Conservation (phyloP, 1,284 basidiomycete species). For the Meripilus lineatus region DNA sequence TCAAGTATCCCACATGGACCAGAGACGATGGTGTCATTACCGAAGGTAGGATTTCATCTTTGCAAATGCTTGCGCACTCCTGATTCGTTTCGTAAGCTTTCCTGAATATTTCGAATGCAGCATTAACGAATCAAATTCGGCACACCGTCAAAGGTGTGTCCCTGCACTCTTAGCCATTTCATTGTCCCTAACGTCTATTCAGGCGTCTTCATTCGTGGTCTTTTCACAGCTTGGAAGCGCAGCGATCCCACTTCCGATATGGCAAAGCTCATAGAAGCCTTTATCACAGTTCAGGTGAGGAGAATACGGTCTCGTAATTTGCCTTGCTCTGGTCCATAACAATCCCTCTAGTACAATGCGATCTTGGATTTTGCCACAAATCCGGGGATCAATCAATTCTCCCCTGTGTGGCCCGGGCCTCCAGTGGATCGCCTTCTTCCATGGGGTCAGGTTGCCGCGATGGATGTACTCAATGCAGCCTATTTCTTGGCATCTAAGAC, state of each 20-base stretch:
- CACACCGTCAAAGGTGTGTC: background rate
- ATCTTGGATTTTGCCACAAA: slow-evolving; percentile 5
- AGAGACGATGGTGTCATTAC: background rate
- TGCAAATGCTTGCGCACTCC: background rate
- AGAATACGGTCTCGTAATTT: no score
- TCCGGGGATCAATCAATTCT: slow-evolving; percentile 1
- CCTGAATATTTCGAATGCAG: background rate
- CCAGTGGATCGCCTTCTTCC: slow-evolving; percentile 1
- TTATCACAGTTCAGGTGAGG: slow-evolving; percentile 6
- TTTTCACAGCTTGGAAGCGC: slow-evolving; percentile 5
- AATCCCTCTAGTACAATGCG: slow-evolving; percentile 4
- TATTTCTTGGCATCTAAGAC: slow-evolving; percentile 2
- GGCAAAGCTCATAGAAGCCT: slow-evolving; percentile 4
- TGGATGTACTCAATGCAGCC: slow-evolving; percentile 8
- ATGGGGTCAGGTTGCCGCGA: slow-evolving; percentile 7
- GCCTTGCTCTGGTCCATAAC: background rate
- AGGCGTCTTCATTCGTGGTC: slow-evolving; percentile 7
- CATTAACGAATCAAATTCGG: background rate
- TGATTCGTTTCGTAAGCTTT: background rate
- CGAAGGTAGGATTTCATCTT: background rate
- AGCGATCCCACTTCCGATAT: background rate
- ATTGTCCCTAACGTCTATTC: background rate
- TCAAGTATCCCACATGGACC: slow-evolving; percentile 4
- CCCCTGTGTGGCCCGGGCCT: slow-evolving; percentile 5
- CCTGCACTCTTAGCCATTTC: background rate